Evolutionary conservation across 306 rosid genomes (phyloP), one percentile per base, ranked within the genome.

Genomic region (Argentina anserina): DNA sequence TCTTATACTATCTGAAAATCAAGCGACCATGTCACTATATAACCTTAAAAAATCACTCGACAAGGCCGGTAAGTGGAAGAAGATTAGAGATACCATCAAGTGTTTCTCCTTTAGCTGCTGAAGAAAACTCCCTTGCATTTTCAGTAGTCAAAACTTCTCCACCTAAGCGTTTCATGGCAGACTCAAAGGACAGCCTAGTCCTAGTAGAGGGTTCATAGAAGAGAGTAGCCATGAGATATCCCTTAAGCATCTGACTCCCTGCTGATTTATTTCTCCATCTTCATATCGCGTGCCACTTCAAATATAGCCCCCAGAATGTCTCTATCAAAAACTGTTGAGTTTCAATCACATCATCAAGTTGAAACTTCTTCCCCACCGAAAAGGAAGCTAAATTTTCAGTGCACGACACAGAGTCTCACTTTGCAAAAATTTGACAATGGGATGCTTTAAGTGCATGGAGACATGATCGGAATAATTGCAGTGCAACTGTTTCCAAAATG

Each of bases 61-160:
- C 29, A 21, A 21, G 45, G 39, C 67, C 29, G 20, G 45, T 43
- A 69, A 69, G 52, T 25, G 42, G 58, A 73, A 70, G 11, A 45
- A 43, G 15, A 46, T n/a, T n/a, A n/a, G n/a, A 39, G 37, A 79
- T 78, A 93, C 98, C 97, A 86, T 93, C 96, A 67, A 93, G 97
- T 23, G 98, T 93, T 84, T 93, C 98, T 81, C 96, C 97, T 81
- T 90, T 93, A 66, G 98, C 93, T 42, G 97, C 97, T 0, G 98
- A 93, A 5, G 97, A 93, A 83, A 93, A 93, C 80, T 93, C 98
- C 74, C 90, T 76, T 0, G 98, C 98, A 83, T 93, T 90, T 85
- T 93, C 98, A 43, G 98, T 93, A 21, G 98, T 90, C 70, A 93
- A 85, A 61, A 90, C 97, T 74, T 93, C 93, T 58, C 97, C 98